phyloP scores from a whole-genome alignment of 768 basidiomycete species.

The Podaxis sp. region DNA sequence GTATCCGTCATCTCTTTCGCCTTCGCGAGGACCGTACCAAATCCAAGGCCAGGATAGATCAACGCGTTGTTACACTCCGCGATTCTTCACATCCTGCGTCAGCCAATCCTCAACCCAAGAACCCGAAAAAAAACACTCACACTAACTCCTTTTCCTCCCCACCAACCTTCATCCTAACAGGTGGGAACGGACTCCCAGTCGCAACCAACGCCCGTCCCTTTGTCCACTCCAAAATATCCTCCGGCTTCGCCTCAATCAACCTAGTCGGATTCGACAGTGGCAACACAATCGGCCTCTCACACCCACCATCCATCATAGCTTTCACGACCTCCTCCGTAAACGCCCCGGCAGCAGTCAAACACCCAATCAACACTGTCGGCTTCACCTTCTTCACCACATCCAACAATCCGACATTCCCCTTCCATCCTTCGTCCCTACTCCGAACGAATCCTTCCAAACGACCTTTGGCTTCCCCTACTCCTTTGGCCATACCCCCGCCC shows the following conservation, averaged over 20 bases:
- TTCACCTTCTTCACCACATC: slow-evolving; percentile 71
- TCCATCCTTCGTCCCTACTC: slow-evolving; percentile 58
- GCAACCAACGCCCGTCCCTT: slow-evolving; percentile 77
- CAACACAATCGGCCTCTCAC: slow-evolving; percentile 74
- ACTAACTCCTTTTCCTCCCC: slow-evolving; percentile 57
- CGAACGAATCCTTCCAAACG: slow-evolving; percentile 56
- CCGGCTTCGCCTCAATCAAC: slow-evolving; percentile 74
- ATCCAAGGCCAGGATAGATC: slow-evolving; percentile 84
- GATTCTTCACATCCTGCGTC: slow-evolving; percentile 41
- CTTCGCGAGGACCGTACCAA: slow-evolving; percentile 71
- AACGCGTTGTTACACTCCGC: slow-evolving; percentile 80
- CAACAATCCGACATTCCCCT: slow-evolving; percentile 52
- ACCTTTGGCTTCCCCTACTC: slow-evolving; percentile 34
- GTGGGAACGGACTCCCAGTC: slow-evolving; percentile 83
- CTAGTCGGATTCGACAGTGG: slow-evolving; percentile 82
- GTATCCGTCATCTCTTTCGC: slow-evolving; percentile 68
- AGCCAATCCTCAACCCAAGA: background rate
- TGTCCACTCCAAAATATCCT: slow-evolving; percentile 76
- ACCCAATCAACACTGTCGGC: slow-evolving; percentile 85
- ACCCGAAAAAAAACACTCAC: slow-evolving; percentile 31
- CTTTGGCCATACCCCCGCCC: slow-evolving; percentile 19
- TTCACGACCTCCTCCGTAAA: slow-evolving; percentile 75
- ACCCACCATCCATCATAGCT: slow-evolving; percentile 51
- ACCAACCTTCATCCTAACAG: slow-evolving; percentile 57
- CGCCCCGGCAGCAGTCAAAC: slow-evolving; percentile 74